phyloP scores from a whole-genome alignment of 768 basidiomycete genomes.

The Arthromyces matolae region DNA sequence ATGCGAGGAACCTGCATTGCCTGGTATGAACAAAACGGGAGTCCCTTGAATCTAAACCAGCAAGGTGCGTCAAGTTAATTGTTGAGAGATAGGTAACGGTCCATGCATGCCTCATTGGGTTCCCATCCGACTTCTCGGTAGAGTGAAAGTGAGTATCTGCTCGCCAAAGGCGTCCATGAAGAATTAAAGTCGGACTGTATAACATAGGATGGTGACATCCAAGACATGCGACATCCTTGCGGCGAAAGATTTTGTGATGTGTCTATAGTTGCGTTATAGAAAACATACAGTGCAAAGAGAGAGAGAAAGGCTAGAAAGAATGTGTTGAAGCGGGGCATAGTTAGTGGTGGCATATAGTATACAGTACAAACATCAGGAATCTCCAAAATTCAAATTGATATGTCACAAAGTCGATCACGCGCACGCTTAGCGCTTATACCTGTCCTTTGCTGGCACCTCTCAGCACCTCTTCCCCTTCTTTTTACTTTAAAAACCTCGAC shows the following conservation, averaged over 20 bases:
- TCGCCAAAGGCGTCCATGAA: conserved; percentile 67
- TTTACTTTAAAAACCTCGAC: too few species aligned
- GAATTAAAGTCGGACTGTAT: conserved; percentile 63
- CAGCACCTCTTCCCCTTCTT: too few species aligned
- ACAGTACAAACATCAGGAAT: too few species aligned
- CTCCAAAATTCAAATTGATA: too few species aligned
- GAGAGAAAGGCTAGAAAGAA: conserved; percentile 35
- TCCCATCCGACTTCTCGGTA: conserved; percentile 93
- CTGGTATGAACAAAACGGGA: conserved; percentile 96
- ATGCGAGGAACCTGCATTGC: conserved; percentile 92
- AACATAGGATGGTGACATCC: conserved; percentile 90
- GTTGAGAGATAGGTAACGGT: too few species aligned
- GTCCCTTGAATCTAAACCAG: conserved; percentile 36
- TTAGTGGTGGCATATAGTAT: conserved; percentile 3
- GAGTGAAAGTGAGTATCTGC: conserved; percentile 80
- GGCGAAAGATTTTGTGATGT: conserved; percentile 60
- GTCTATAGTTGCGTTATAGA: conserved; percentile 42
- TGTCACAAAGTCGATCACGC: too few species aligned
- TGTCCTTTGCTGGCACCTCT: too few species aligned
- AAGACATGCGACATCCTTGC: conserved; percentile 95
- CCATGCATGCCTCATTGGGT: conserved; percentile 39
- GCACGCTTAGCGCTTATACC: too few species aligned
- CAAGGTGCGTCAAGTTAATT: background rate
- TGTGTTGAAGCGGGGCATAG: conserved; percentile 26
- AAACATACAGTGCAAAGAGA: conserved; percentile 30